Evolutionary conservation across 2,329 filamentous ascomycete species (phyloP).

Genomic region (Calonectria pseudoturangicola): DNA sequence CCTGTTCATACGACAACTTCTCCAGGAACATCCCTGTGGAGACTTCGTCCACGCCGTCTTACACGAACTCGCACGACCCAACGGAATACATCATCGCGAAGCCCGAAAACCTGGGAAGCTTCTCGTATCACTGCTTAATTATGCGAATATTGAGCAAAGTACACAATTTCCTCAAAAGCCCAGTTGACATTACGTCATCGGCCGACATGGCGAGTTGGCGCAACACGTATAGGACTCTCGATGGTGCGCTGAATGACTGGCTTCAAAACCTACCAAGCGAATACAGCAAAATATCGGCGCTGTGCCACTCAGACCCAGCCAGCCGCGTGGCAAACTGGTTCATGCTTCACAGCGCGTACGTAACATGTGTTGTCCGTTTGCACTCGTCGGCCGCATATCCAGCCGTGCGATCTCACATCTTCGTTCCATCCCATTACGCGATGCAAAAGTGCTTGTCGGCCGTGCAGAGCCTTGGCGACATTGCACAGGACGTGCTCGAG

Average conservation of each 20-base stretch:
- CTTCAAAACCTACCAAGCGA: conserved; percentile 65
- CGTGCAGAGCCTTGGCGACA: conserved; percentile 65
- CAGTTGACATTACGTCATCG: conserved; percentile 62
- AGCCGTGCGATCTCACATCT: conserved; percentile 62
- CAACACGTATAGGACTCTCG: conserved; percentile 63
- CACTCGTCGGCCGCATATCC: conserved; percentile 67
- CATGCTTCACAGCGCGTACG: conserved; percentile 67
- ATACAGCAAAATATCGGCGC: conserved; percentile 66
- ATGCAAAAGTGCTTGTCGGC: conserved; percentile 67
- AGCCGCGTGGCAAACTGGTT: conserved; percentile 69
- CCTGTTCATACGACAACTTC: conserved; percentile 67
- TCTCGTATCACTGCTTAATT: conserved; percentile 68
- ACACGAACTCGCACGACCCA: conserved; percentile 51
- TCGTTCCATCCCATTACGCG: conserved; percentile 65
- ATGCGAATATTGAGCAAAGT: conserved; percentile 65
- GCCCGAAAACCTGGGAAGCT: conserved; percentile 66
- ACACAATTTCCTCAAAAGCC: conserved; percentile 64
- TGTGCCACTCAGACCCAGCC: conserved; percentile 67
- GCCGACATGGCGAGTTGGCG: conserved; percentile 64
- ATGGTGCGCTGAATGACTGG: conserved; percentile 64
- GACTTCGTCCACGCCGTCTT: conserved; percentile 58
- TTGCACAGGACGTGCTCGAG: conserved; percentile 65
- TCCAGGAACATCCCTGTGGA: conserved; percentile 66
- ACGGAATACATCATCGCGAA: conserved; percentile 59
- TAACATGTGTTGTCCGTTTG: conserved; percentile 65